Base-by-base conservation (phyloP, 495 filamentous ascomycete genomes). In the Trichoderma asperelloides region DNA sequence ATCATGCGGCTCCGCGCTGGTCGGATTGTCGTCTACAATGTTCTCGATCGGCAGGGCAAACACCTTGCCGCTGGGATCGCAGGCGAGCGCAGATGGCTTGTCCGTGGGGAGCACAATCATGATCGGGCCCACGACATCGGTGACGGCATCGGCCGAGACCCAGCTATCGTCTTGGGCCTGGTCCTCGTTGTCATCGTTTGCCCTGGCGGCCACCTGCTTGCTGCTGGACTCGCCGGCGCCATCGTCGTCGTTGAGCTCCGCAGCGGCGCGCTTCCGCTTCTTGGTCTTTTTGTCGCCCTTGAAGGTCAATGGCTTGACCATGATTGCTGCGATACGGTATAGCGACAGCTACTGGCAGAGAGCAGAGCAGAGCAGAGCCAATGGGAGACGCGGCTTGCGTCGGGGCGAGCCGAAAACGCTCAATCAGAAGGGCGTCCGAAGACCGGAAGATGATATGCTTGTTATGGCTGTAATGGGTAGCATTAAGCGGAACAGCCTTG, bases 251-350 rank as follows among this genome's bases (percentile, higher is more conserved):
- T 75, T 66, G 68, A 75, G 78, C 67, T 74, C 79, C 70, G 78
- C 77, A 69, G 79, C 78, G 47, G 78, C 73, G 55, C 87, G 83
- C 79, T 96, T 98, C 74, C 93, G 85, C 77, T 97, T 98, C 76
- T 96, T 98, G 28, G 86, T 78, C 78, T 94, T 93, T 76, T 92
- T 97, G 77, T 98, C 96, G 80, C 95, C 95, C 81, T 98, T 98
- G 82, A 98, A 98, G 45, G 85, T 81, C 57, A 98, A 82, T 57
- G 94, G 85, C 76, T 96, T 97, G 65, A 96, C 84, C 86, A 88
- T 88, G 66, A 71, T 69, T 69, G 43, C 13, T 47, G 43, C 43
- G 11, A 2, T 45, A 18, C 30, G 30, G 30, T 33, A 45, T 45
- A 2, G 41, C 41, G 2, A 45, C 2, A 18, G 16, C 12, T 18